phyloP scores from a whole-genome alignment of 2,329 filamentous ascomycete species.

The Cladosporium halotolerans region DNA sequence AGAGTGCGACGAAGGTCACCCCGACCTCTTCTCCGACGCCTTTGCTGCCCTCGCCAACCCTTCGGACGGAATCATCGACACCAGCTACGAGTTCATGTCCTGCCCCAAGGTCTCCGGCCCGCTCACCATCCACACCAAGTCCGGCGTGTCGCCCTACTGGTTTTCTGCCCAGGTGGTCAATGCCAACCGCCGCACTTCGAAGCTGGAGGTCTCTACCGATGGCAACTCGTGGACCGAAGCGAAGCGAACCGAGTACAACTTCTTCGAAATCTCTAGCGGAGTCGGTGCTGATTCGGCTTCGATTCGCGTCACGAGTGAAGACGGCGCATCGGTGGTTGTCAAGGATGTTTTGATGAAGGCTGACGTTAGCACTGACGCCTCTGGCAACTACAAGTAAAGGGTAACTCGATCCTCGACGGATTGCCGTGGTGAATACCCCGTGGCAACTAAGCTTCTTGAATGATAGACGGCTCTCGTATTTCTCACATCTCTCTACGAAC shows the following conservation, averaged over 20 bases:
- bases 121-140: conserved; percentile 49
- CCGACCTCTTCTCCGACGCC: conserved; percentile 50
- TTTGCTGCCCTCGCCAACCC: conserved; percentile 44
- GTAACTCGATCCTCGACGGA: not conserved
- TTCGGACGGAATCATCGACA: conserved; percentile 43
- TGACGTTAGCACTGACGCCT: conserved; percentile 16
- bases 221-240: conserved; percentile 55
- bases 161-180: conserved; percentile 62
- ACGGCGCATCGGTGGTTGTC: conserved; percentile 16
- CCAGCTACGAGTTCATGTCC: conserved; percentile 45
- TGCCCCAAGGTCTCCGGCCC: conserved; percentile 46
- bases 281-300: conserved; percentile 15
- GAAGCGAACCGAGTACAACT: conserved; percentile 40
- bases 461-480: not conserved
- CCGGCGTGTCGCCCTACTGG: conserved; percentile 47
- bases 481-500: not conserved
- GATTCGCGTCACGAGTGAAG: conserved; percentile 16
- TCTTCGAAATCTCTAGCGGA: conserved; percentile 18
- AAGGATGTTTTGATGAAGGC: conserved; percentile 17
- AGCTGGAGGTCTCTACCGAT: conserved; percentile 56
- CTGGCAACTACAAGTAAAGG: conserved; percentile 16
- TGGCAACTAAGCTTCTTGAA: not conserved
- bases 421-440: not conserved
- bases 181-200: conserved; percentile 50
- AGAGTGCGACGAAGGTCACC: conserved; percentile 47